phyloP scores from a whole-genome alignment of 768 basidiomycete genomes.

The Boletus reticulatus region DNA sequence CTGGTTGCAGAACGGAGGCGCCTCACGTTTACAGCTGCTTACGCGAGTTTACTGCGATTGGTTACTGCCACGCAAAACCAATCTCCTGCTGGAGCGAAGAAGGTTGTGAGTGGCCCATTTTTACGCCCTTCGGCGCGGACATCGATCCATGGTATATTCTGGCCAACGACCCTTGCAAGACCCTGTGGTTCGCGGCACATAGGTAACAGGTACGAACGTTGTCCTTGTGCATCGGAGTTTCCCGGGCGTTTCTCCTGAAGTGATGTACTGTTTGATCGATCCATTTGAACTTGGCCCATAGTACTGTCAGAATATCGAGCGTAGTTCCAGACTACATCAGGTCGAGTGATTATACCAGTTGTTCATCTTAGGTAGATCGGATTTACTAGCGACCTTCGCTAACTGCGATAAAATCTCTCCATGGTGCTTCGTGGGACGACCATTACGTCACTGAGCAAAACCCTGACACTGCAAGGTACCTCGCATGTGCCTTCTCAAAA shows the following conservation, averaged over 20 bases:
- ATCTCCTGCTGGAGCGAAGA: conserved; percentile 1
- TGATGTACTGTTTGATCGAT: conserved; percentile 1
- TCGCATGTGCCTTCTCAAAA: conserved; percentile 12
- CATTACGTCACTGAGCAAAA: conserved; percentile 14
- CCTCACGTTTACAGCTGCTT: background rate
- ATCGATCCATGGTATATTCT: conserved; percentile 8
- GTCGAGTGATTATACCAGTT: background rate
- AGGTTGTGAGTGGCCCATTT: conserved; percentile 7
- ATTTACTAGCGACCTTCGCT: background rate
- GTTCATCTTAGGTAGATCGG: background rate
- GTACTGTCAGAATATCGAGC: background rate
- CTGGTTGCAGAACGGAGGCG: background rate
- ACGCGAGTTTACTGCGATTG: conserved; percentile 7
- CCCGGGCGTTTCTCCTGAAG: conserved; percentile 1
- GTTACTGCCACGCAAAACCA: conserved; percentile 8
- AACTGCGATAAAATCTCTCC: background rate
- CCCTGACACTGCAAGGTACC: background rate
- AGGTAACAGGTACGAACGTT: background rate
- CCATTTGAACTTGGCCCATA: background rate
- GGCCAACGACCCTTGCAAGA: conserved; percentile 1
- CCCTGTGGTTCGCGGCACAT: conserved; percentile 6
- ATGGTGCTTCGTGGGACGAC: background rate
- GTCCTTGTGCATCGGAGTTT: background rate
- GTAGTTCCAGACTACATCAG: background rate
- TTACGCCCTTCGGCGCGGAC: conserved; percentile 1